Conservation (phyloP, 106 monocot species). For the Dendrobium chrysotoxum region DNA sequence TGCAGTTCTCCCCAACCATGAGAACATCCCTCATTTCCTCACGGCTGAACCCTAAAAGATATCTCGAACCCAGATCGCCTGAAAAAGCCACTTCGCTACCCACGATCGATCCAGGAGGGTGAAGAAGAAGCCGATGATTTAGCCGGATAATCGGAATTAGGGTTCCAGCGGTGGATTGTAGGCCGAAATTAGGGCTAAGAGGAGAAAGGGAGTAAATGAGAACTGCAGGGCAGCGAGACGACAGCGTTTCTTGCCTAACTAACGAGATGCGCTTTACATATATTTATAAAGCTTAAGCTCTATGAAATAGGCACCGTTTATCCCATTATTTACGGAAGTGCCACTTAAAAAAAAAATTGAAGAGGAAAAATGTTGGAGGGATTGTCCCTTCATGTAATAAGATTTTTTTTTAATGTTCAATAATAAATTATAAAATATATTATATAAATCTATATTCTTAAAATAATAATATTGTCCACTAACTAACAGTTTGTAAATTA, state of each 20-base stretch:
- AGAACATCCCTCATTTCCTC: conserved; percentile 87
- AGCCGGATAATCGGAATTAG: background rate
- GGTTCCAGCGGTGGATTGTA: background rate
- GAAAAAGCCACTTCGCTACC: background rate
- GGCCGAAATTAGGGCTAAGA: background rate
- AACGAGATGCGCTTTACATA: background rate
- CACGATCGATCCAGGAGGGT: background rate
- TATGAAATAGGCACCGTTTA: background rate
- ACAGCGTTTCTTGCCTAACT: background rate
- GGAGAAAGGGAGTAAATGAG: background rate
- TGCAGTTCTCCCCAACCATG: conserved; percentile 56
- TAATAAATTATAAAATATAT: too few relatives aligned
- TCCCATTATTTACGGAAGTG: background rate
- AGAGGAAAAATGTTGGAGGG: too few relatives aligned
- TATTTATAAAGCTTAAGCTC: background rate
- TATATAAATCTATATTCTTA: too few relatives aligned
- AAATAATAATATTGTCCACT: too few relatives aligned
- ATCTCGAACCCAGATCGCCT: background rate
- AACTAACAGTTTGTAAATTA: too few relatives aligned
- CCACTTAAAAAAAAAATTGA: background rate
- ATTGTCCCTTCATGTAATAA: too few relatives aligned
- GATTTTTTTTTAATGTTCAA: too few relatives aligned
- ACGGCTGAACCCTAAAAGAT: background rate
- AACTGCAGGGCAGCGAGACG: background rate
- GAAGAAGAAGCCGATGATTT: background rate